A percentile compares a stretch with the other conserved stretches of the same genome.
phyloP scores from a whole-genome alignment of 108 stramenopile genomes.

The Cylindrotheca closterium region DNA sequence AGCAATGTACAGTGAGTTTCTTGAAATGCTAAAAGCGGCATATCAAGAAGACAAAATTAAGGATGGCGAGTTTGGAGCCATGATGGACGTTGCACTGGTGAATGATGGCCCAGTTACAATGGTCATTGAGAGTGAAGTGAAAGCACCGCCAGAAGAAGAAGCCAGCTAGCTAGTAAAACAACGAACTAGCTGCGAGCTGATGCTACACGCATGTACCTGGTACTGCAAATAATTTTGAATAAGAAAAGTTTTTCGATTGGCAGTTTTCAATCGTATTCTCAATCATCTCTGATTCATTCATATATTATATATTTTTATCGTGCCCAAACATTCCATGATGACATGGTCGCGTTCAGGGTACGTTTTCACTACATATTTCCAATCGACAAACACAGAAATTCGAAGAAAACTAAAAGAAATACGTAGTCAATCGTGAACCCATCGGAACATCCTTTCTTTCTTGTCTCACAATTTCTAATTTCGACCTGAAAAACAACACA shows the following conservation, averaged over 20 bases:
- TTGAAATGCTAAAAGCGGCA: slow-evolving; percentile 52
- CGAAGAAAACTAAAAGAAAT: too few relatives aligned
- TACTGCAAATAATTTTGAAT: too few relatives aligned
- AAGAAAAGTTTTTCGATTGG: too few relatives aligned
- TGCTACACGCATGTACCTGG: too few relatives aligned
- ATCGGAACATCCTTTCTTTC: too few relatives aligned
- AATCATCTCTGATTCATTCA: too few relatives aligned
- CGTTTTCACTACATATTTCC: too few relatives aligned
- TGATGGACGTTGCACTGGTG: slow-evolving; percentile 83
- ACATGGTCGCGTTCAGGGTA: background rate
- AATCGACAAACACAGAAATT: too few relatives aligned
- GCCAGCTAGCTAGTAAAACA: background rate
- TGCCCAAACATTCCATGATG: background rate
- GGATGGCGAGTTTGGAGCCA: slow-evolving; percentile 83
- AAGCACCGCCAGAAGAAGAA: slow-evolving; percentile 7
- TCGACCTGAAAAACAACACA: background rate
- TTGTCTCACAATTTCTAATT: background rate
- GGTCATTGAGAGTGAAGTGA: slow-evolving; percentile 72
- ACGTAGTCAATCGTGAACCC: too few relatives aligned
- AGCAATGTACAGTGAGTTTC: slow-evolving; percentile 64
- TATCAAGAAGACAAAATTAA: slow-evolving; percentile 67
- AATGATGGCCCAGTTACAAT: slow-evolving; percentile 92
- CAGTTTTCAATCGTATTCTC: too few relatives aligned
- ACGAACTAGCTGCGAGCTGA: background rate
- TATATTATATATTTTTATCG: too few relatives aligned